Base-by-base conservation (phyloP, 805 yeast genomes). In the Ogataea wickerhamii region DNA sequence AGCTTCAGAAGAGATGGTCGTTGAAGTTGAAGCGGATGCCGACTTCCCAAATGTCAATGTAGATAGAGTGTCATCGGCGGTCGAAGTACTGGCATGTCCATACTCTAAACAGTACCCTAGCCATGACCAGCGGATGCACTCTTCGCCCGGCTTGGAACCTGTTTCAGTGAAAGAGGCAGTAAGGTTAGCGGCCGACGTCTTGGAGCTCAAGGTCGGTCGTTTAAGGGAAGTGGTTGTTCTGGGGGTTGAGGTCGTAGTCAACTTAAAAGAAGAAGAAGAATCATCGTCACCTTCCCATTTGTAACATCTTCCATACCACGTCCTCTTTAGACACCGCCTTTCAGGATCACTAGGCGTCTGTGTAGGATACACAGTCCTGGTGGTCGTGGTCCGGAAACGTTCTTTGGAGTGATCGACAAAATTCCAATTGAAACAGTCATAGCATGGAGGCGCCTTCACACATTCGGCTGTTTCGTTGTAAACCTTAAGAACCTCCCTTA, bases 401-500 rank as follows among this genome's bases (percentile, higher is more conserved):
- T 53, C 54, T 11, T 47, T 69, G 36, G 70, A 70, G 38, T 70
- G 77, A 17, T 72, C 69, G 3, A 82, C 76, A 58, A 74, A 88
- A 34, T 80, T 72, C 98, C 98, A 89, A 54, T 85, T 84, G 61
- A 75, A 84, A 59, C 98, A 89, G 53, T 89, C 98, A 38, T 80
- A 72, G 58, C 98, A 89, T 0, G 93, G 88, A 1, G 89, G 84
- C 6, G 88, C 85, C 14, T 70, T 73, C 13, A 64, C 67, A 57
- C 98, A 91, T 23, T 58, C 56, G 0, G 98, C 89, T 0, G 94
- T 83, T 29, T 71, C 76, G 47, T 91, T 87, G 59, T 89, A 88
- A 3, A 65, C 72, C 52, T 70, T 57, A 11, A 93, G 66, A 6
- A 93, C 74, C 12, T 83, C 83, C 57, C 87, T 95, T 36, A 93